Base-by-base conservation (phyloP, 352 stramenopile species). In the Pythium brachiatum region DNA sequence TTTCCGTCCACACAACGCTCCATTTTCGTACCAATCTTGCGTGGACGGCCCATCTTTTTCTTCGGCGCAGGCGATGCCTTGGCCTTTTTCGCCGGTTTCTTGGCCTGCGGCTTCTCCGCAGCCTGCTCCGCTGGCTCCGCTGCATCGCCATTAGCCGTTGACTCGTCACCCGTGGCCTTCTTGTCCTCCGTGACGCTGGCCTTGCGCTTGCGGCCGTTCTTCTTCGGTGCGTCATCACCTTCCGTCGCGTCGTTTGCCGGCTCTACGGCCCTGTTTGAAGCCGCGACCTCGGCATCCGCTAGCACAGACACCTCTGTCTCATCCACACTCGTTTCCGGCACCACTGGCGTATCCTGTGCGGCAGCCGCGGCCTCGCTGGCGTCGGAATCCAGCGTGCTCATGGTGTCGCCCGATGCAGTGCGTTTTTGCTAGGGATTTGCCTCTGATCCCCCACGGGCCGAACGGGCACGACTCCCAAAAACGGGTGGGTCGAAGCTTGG, bases 21-120 rank as follows among this genome's bases (percentile, higher is more conserved):
- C 44, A 48, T 48, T 21, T 31, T 12, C 46, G n/a, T 54, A 76
- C 67, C 60, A 15, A 48, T 57, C 59, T 84, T 86, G 62, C 83
- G 75, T 64, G 72, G 83, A n/a, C 75, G 74, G 0, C 64, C 76
- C 50, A 59, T 47, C n/a, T 46, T 74, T 60, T 66, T 70, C 68
- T 70, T 85, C 41, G 54, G 23, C 27, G 53, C 48, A 7, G 60
- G 7, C 12, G 46, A n/a, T 11, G 47, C 43, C 51, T 57, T 66
- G 51, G 56, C 13, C 27, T 72, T 64, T 53, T 72, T 61, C 31
- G 23, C 23, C 6, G 38, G 27, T 36, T 62, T 63, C 48, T 68
- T 62, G 16, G 56, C 61, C 47, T 59, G 57, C 20, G 48, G 54
- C 39, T 57, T 56, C 26, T 63, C 52, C 21, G 57, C 31, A 20